Base-by-base conservation (phyloP, 2,329 filamentous ascomycete genomes). In the Trichoderma polysporum region DNA sequence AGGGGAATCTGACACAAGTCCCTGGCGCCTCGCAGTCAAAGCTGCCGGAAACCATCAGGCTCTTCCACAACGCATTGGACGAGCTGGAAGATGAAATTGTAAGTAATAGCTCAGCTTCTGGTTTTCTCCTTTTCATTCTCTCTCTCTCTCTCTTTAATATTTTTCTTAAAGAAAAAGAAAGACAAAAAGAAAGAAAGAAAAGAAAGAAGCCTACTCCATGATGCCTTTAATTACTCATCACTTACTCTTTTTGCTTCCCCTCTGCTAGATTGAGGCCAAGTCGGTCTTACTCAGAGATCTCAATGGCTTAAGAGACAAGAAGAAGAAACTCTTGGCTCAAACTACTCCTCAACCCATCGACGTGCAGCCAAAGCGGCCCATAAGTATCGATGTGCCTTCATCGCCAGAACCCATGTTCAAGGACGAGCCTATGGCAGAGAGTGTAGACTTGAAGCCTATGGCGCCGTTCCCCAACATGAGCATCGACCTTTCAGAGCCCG, bases 391-490 rank as follows among this genome's bases (percentile, higher is more conserved):
- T 45, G 54, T 79, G 19, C 77, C 76, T 50, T 79, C 76, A 22
- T 78, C 79, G 17, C 75, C 78, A 13, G 69, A 69, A 39, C 37
- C 71, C 5, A 66, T 54, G 3, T 70, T 71, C 47, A 72, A 74
- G 37, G 71, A 75, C 29, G 79, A 79, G 64, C 72, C 75, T 15
- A 71, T 74, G 60, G 77, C 76, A 54, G 73, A 78, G 35, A 79
- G 79, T 62, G 74, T 71, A n/a, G 65, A 70, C 7, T 71, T 69
- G 37, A 82, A 80, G 71, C 79, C 83, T 15, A 79, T 85, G 59
- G 86, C 86, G 17, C 82, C 86, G 0, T 83, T 87, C 69, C 83
- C 85, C 2, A 83, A 87, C 69, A 87, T 87, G 84, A 84, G 83
- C 31, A 80, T 85, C 75, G 82, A 78, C 31, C 79, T 79, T 68